Evolutionary conservation across 2,329 filamentous ascomycete genomes (phyloP).

Genomic region (Hypoxylon sp.): DNA sequence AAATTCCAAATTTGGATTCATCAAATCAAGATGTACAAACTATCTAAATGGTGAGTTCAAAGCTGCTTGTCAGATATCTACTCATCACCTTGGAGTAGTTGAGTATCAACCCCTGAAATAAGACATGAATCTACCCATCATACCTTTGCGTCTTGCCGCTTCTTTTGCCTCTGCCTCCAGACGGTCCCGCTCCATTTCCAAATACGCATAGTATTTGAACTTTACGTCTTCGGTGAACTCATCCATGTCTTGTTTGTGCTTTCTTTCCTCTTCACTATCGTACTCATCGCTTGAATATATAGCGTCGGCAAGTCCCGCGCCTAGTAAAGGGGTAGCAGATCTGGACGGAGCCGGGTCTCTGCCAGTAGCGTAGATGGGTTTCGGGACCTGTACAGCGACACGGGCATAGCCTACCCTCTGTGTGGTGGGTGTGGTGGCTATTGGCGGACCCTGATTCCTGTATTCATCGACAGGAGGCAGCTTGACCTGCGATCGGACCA

Average conservation of each 20-base stretch:
- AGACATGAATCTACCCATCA: neutral
- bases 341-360: neutral
- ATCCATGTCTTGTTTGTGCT: too few species aligned
- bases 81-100: neutral
- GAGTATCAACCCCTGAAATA: neutral
- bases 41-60: neutral
- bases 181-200: neutral
- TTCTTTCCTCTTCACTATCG: too few species aligned
- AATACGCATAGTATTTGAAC: neutral
- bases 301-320: neutral
- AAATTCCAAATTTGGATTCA: neutral
- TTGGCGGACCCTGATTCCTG: too few species aligned
- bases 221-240: neutral
- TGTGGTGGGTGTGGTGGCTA: too few species aligned
- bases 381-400: neutral
- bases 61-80: neutral
- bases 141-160: neutral
- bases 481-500: too few species aligned
- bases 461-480: neutral
- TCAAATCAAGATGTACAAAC: neutral
- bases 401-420: neutral
- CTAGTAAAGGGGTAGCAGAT: neutral
- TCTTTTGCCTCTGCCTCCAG: neutral
- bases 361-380: neutral
- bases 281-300: neutral